Conservation (phyloP, 495 filamentous ascomycete genomes). For the Daldinia childiae region DNA sequence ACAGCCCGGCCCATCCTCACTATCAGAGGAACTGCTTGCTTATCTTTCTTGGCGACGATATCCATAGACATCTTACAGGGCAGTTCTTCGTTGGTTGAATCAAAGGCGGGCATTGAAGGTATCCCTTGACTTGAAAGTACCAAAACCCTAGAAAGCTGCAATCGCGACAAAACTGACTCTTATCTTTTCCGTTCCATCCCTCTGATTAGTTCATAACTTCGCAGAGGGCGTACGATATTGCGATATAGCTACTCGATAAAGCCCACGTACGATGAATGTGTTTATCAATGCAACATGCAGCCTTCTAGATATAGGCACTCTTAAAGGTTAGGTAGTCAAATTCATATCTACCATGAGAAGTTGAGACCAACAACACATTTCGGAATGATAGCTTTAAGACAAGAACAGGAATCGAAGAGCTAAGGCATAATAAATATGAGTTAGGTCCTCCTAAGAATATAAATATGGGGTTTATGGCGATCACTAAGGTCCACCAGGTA, state of each 20-base stretch:
- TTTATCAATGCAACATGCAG: not conserved
- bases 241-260: too few species aligned
- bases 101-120: not conserved
- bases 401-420: not conserved
- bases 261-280: not conserved
- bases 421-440: not conserved
- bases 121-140: too few species aligned
- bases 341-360: not conserved
- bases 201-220: too few species aligned
- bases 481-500: not conserved
- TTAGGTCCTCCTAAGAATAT: not conserved
- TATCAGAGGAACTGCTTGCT: not conserved
- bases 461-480: not conserved
- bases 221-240: too few species aligned
- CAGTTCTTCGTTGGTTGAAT: not conserved
- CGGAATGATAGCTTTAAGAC: not conserved
- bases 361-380: not conserved
- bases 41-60: not conserved
- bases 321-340: not conserved
- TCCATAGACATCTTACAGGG: not conserved
- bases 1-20: too few species aligned
- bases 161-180: too few species aligned
- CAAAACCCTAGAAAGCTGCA: too few species aligned
- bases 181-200: too few species aligned
- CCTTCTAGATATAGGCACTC: not conserved